Conservation (phyloP, 345 rosid species). For the Viola odorata region DNA sequence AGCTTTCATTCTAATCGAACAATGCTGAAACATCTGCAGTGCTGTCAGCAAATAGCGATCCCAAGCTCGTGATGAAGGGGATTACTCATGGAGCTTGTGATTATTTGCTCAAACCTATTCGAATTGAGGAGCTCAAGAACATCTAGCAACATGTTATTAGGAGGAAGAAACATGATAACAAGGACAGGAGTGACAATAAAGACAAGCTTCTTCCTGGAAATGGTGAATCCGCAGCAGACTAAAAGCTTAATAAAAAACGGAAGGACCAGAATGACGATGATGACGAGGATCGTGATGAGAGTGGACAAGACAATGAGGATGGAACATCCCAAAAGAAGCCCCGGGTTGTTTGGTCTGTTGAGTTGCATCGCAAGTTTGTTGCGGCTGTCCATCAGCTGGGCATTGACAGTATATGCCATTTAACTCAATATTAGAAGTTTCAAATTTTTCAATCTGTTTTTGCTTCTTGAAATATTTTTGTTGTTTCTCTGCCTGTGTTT, state of each 20-base stretch:
- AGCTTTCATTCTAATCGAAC: background rate
- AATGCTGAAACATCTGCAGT: slow-evolving; percentile 12
- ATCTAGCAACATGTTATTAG: slow-evolving; percentile 33
- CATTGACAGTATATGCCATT: slow-evolving; percentile 28
- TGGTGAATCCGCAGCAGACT: slow-evolving; percentile 19
- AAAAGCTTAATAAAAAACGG: slow-evolving; percentile 25
- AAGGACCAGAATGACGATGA: slow-evolving; percentile 32
- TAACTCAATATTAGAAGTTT: background rate
- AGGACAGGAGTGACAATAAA: slow-evolving; percentile 16
- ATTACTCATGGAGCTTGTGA: slow-evolving; percentile 37
- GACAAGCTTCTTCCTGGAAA: slow-evolving; percentile 17
- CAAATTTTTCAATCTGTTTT: background rate
- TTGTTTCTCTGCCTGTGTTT: too few relatives aligned
- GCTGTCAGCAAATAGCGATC: slow-evolving; percentile 32
- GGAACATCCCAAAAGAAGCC: slow-evolving; percentile 29
- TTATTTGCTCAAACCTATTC: slow-evolving; percentile 31
- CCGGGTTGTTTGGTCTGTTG: slow-evolving; percentile 34
- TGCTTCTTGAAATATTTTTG: background rate
- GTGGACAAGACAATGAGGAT: slow-evolving; percentile 25
- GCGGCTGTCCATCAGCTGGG: slow-evolving; percentile 31
- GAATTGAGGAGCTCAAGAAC: slow-evolving; percentile 29
- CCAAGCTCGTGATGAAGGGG: slow-evolving; percentile 36
- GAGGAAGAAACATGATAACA: slow-evolving; percentile 25
- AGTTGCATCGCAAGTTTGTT: slow-evolving; percentile 31
- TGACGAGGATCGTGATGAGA: slow-evolving; percentile 27